Percentiles rank a stretch among this genome's conserved stretches.
Evolutionary conservation across 495 filamentous ascomycete species (phyloP).

Genomic region (Neurospora cerealis): DNA sequence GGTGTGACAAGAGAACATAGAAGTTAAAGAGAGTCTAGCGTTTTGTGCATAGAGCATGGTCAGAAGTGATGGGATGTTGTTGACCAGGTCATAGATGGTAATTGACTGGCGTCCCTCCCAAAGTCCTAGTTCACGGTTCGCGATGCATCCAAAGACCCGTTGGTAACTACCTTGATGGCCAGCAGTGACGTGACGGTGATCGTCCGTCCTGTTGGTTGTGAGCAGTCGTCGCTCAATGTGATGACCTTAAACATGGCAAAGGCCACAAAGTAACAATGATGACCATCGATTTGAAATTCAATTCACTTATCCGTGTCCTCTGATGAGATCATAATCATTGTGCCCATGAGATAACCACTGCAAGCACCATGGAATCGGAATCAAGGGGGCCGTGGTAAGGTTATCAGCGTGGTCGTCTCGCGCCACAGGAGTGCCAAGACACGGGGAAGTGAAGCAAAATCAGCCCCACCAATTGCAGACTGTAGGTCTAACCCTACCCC

Average conservation of each 20-base stretch:
- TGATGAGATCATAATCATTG: not conserved
- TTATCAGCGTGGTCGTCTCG: not conserved
- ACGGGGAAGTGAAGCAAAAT: not conserved
- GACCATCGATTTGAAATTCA: not conserved
- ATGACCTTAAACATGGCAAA: not conserved
- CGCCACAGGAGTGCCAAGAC: not conserved
- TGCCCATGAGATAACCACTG: not conserved
- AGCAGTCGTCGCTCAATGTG: not conserved
- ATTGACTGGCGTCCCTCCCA: not conserved
- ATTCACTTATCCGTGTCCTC: not conserved
- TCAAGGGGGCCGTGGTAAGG: not conserved
- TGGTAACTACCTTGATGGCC: not conserved
- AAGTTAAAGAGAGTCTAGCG: not conserved
- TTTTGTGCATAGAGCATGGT: not conserved
- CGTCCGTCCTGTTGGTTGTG: not conserved
- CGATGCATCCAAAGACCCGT: not conserved
- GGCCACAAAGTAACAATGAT: not conserved
- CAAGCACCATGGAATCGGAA: not conserved
- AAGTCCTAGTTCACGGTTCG: not conserved
- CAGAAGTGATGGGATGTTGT: not conserved
- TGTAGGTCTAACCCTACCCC: conserved; percentile 41
- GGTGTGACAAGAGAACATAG: not conserved
- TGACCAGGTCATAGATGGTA: not conserved
- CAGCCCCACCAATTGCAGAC: conserved; percentile 9
- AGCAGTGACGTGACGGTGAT: not conserved